Evolutionary conservation across 2,329 filamentous ascomycete species (phyloP), one percentile per base, ranked within the genome.

Genomic region (Diaporthe citrichinensis): DNA sequence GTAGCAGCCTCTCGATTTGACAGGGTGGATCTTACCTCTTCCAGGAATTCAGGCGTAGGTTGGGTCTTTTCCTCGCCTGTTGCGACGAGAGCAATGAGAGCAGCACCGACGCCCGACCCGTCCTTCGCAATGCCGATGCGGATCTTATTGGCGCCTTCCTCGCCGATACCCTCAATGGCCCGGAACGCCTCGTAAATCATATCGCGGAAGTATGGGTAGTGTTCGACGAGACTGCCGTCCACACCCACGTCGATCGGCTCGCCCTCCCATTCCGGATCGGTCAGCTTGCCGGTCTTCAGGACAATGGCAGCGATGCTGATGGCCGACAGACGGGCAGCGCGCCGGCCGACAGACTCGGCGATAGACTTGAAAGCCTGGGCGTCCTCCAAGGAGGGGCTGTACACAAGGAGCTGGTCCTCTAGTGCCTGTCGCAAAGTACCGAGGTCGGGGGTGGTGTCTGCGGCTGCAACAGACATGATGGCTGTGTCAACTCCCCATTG

Each of bases 61-160:
- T 74, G 65, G 53, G 39, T 15, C 84, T 89, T 89, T 84, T 92
- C 89, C 87, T 89, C 91, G 81, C 89, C 87, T 2, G 94, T 94
- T 1, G 96, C 96, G 39, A 98, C 94, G 69, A 98, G 90, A 71
- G 97, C 97, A 85, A 98, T 98, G 80, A 99, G 87, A 55, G 97
- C 97, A 4, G 97, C 97, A 72, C 97, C 97, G n/a, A 98, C 94
- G 78, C 95, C 97, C 78, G 94, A 97, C 65, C 97, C 97, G 83
- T 99, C 97, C 88, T 98, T 98, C 77, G 97, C 97, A 81, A 98
- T 97, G 31, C 96, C 97, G 81, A 99, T 98, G 74, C 95, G 90
- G 78, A 99, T 94, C 85, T 92, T 94, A 86, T 94, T 93, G 78
- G 97, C 95, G 15, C 96, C 95, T 74, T 90, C 87, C 61, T 88